phyloP scores from a whole-genome alignment of 257 asterid species.

The Forsythia viridissima region DNA sequence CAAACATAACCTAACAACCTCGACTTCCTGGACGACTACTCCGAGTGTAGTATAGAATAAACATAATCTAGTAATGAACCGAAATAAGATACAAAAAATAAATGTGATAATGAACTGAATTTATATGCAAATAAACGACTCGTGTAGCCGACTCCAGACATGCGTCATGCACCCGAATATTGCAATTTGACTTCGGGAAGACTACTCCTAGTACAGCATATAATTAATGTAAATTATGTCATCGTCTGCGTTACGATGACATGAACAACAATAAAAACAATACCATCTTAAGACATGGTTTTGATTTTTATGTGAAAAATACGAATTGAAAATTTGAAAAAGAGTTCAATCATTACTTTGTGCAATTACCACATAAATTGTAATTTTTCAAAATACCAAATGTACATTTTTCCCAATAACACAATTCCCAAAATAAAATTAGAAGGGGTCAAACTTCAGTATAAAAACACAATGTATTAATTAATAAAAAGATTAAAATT shows the following conservation, averaged over 20 bases:
- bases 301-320: neutral
- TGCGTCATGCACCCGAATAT: neutral
- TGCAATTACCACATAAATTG: no score
- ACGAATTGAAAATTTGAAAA: neutral
- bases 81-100: neutral
- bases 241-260: neutral
- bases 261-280: neutral
- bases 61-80: neutral
- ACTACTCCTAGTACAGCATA: neutral
- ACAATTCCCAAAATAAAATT: no score
- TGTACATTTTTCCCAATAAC: no score
- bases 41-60: neutral
- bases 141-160: neutral
- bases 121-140: neutral
- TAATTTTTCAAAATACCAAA: no score
- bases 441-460: no score
- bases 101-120: neutral
- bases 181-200: neutral
- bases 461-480: no score
- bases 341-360: no score
- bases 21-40: neutral
- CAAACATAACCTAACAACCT: no score
- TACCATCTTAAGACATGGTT: no score
- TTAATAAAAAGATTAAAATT: no score
- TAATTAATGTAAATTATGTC: neutral